Base-by-base conservation (phyloP, 2,329 filamentous ascomycete genomes). In the Cladosporium oxysporum region DNA sequence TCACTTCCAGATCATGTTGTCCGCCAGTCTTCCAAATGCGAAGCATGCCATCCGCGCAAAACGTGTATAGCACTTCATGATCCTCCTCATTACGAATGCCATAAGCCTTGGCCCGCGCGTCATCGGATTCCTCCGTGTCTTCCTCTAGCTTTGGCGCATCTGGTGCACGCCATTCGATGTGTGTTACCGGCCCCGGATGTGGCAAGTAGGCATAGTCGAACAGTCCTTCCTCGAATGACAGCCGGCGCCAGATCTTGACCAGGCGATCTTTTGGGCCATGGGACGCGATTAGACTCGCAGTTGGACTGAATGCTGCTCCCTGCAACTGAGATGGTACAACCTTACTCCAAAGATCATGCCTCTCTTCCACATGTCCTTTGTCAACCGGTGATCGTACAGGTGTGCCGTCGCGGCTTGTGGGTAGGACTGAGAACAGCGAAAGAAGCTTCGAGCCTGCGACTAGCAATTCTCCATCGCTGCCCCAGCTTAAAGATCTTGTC, bases 151-250 rank as follows among this genome's bases (percentile, higher is more conserved):
- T 47, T 18, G 47, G 44, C 35, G 33, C 31, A 18, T 62, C 64
- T 41, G 64, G 49, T 6, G 92, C 91, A 68, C 87, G 87, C 96
- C 96, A 99, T 76, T 94, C 89, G 67, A 97, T 80, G 67, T 87
- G 88, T 3, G 91, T 94, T n/a, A 99, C 88, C 0, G 89, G 80
- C 29, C 86, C 84, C 1, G 92, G 91, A 76, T 99, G 95, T n/a
- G 88, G 84, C 1, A 99, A 87, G 78, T 98, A 98, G 31, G 89
- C 89, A 72, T 96, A 89, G 73, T 98, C 94, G 78, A 98, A 98
- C 65, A 91, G 86, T 47, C 92, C 90, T 71, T 96, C 90, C 66
- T 92, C 92, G 75, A 94, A 97, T 10, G 90, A 91, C 28, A 96
- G 82, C 62, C 94, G 87, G 69, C 93, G 88, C 95, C 96, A 99